phyloP scores from a whole-genome alignment of 345 rosid genomes.

The Gossypium thurberi region DNA sequence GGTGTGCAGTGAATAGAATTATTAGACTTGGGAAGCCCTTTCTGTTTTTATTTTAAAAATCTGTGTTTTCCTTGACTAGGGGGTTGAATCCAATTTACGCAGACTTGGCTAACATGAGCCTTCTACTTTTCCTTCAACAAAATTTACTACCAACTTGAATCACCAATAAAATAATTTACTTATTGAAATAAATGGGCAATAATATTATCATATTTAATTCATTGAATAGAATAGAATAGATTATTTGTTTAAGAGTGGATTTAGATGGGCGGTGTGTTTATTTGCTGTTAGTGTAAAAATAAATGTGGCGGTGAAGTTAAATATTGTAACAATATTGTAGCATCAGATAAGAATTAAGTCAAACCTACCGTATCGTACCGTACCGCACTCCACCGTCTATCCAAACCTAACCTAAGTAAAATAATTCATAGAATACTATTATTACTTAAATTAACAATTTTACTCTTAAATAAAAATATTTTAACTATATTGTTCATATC shows the following conservation, averaged over 20 bases:
- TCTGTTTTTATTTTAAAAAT: neutral
- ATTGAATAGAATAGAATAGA: too few species aligned
- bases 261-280: rapidly evolving
- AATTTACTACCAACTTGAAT: too few species aligned
- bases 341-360: rapidly evolving
- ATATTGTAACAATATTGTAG: too few species aligned
- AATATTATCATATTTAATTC: too few species aligned
- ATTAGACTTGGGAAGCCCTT: neutral
- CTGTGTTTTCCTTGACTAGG: neutral
- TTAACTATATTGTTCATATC: too few species aligned
- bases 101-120: neutral
- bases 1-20: neutral
- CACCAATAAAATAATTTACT: too few species aligned
- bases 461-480: too few species aligned
- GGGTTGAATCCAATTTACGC: neutral
- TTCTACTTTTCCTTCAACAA: neutral
- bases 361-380: rapidly evolving
- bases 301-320: rapidly evolving
- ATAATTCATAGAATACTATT: too few species aligned
- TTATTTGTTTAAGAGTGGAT: too few species aligned
- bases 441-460: too few species aligned
- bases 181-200: too few species aligned
- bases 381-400: rapidly evolving
- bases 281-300: rapidly evolving
- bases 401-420: too few species aligned